Conservation (phyloP, 805 yeast genomes). For the Yueomyces sp. region DNA sequence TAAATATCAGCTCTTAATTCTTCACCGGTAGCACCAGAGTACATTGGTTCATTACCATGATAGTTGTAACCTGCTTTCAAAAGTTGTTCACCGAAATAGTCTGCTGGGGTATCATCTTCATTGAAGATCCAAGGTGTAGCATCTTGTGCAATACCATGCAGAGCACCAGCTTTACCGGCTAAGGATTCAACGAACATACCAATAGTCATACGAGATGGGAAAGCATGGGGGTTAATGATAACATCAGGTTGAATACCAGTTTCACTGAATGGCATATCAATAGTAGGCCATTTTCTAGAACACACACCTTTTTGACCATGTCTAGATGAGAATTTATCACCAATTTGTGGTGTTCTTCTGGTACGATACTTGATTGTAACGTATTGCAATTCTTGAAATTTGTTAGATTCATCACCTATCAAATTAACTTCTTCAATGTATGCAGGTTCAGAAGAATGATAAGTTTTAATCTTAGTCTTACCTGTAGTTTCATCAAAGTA, state of each 20-base stretch:
- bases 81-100: slow-evolving; percentile 91
- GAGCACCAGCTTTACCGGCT: slow-evolving; percentile 98
- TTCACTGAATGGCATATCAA: slow-evolving; percentile 95
- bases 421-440: slow-evolving; percentile 91
- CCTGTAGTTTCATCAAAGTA: slow-evolving; percentile 84
- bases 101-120: slow-evolving; percentile 92
- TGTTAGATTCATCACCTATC: slow-evolving; percentile 61
- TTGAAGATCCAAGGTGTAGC: slow-evolving; percentile 92
- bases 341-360: slow-evolving; percentile 86
- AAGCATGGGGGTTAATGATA: slow-evolving; percentile 96
- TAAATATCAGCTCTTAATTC: slow-evolving; percentile 93
- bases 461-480: slow-evolving; percentile 81
- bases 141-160: slow-evolving; percentile 96
- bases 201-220: slow-evolving; percentile 99
- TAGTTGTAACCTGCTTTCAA: slow-evolving; percentile 82
- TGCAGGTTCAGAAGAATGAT: slow-evolving; percentile 90
- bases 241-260: slow-evolving; percentile 95
- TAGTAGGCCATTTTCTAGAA: slow-evolving; percentile 94
- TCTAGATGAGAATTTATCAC: slow-evolving; percentile 94
- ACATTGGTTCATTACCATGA: slow-evolving; percentile 98
- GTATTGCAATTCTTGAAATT: slow-evolving; percentile 66
- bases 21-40: slow-evolving; percentile 97
- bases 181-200: slow-evolving; percentile 98
- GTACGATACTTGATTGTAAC: slow-evolving; percentile 82
- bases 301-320: slow-evolving; percentile 99